These are phyloP conservation scores for Zygotorulaspora florentina DNA, from an alignment of 805 yeast species.

Conservation along the genomic window DNA sequence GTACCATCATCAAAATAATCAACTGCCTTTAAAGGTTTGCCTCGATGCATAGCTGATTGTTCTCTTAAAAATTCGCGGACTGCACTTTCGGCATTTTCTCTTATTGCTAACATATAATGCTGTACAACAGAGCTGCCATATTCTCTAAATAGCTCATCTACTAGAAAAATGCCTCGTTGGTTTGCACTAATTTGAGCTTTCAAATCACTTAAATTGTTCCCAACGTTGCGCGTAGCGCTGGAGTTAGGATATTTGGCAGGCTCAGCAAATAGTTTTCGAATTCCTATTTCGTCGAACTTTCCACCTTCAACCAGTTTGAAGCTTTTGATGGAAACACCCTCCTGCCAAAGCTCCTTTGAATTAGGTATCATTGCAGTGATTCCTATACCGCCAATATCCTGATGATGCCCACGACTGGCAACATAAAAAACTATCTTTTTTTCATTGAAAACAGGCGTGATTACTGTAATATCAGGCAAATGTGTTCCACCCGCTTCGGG, in stretches of 20 bases:
- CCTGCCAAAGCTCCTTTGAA: slow-evolving; percentile 46
- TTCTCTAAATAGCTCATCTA: slow-evolving; percentile 39
- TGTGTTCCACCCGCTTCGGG: slow-evolving; percentile 43
- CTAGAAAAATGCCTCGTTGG: slow-evolving; percentile 42
- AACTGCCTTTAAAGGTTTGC: slow-evolving; percentile 42
- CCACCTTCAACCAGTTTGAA: slow-evolving; percentile 45
- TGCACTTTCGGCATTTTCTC: slow-evolving; percentile 67
- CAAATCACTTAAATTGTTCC: slow-evolving; percentile 45
- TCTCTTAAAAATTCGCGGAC: slow-evolving; percentile 51
- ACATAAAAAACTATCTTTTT: slow-evolving; percentile 43
- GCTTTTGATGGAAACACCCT: slow-evolving; percentile 48
- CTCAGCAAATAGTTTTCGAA: slow-evolving; percentile 39
- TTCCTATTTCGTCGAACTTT: slow-evolving; percentile 45
- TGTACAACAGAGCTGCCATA: slow-evolving; percentile 52
- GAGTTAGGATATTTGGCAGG: slow-evolving; percentile 48
- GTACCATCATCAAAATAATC: slow-evolving; percentile 85
- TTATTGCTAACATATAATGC: slow-evolving; percentile 76
- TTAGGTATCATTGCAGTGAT: slow-evolving; percentile 52
- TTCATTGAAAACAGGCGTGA: slow-evolving; percentile 48
- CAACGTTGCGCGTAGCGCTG: slow-evolving; percentile 47
- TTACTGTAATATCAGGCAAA: slow-evolving; percentile 47
- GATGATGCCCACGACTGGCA: slow-evolving; percentile 55
- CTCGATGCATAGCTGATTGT: slow-evolving; percentile 41
- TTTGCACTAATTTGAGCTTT: slow-evolving; percentile 47
- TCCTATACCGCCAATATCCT: slow-evolving; percentile 51